Conservation (phyloP, 1,139 yeast genomes). For the Suhomyces kunorum region DNA sequence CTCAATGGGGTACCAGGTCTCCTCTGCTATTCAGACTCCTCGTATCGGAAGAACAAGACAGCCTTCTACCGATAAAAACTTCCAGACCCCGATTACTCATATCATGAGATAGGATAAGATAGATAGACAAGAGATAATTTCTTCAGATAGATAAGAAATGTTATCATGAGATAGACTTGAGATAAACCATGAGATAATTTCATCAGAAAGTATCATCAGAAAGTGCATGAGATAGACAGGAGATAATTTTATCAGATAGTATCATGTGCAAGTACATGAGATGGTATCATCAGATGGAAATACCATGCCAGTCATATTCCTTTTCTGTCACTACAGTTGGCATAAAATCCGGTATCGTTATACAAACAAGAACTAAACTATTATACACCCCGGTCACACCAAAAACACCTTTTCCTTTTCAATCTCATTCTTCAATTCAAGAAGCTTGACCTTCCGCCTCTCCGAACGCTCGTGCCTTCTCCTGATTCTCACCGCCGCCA, state of each 20-base stretch:
- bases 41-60: constrained; percentile 41
- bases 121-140: too few relatives aligned
- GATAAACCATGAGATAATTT: constrained; percentile 1
- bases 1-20: constrained; percentile 18
- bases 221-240: too few relatives aligned
- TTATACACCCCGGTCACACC: constrained; percentile 4
- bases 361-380: constrained; percentile 7
- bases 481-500: constrained; percentile 56
- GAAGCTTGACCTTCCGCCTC: constrained; percentile 26
- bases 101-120: constrained; percentile 29
- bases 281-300: too few relatives aligned
- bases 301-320: too few relatives aligned
- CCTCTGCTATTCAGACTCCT: constrained; percentile 40
- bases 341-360: background rate
- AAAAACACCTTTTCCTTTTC: constrained; percentile 20
- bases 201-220: too few relatives aligned
- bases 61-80: constrained; percentile 40
- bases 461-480: constrained; percentile 36
- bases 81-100: constrained; percentile 46
- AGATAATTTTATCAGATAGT: too few relatives aligned
- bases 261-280: too few relatives aligned
- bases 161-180: too few relatives aligned
- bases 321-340: too few relatives aligned
- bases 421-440: constrained; percentile 32
- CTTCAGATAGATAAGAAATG: too few relatives aligned